phyloP scores from a whole-genome alignment of 208 protist species.

The Acanthamoeba royreba region DNA sequence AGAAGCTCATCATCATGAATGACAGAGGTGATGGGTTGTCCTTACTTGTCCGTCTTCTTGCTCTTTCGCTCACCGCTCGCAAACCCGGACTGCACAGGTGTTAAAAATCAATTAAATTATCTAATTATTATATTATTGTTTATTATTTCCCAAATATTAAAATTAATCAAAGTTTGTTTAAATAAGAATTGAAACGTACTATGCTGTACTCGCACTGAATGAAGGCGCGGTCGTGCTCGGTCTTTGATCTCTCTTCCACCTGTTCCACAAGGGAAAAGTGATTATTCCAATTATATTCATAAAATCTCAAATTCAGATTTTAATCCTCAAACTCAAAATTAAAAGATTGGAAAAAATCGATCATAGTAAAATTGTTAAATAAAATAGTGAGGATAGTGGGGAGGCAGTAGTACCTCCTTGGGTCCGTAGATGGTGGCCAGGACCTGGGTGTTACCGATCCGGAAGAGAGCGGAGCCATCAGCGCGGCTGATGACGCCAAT shows the following conservation, averaged over 20 bases:
- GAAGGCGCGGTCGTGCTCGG: constrained; percentile 72
- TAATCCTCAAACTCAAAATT: not conserved
- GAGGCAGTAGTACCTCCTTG: constrained; percentile 56
- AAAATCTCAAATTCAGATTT: not conserved
- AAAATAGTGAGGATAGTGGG: not conserved
- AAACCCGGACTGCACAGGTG: not conserved
- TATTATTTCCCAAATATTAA: too few relatives aligned
- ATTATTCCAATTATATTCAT: not conserved
- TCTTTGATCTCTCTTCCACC: constrained; percentile 42
- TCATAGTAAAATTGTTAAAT: not conserved
- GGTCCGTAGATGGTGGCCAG: constrained; percentile 87
- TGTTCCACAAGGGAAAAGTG: too few relatives aligned
- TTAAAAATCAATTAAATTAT: not conserved
- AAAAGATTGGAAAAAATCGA: not conserved
- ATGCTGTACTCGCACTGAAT: constrained; percentile 81
- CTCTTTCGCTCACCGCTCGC: not conserved
- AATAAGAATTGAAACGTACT: too few relatives aligned
- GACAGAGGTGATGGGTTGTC: not conserved
- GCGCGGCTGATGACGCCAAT: constrained; percentile 76
- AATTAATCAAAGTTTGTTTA: too few relatives aligned
- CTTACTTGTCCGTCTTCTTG: constrained; percentile 4
- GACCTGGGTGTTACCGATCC: constrained; percentile 79
- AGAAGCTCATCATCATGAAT: not conserved
- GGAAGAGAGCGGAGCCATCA: constrained; percentile 82
- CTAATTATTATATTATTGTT: too few relatives aligned